Percentiles rank a stretch among this genome's conserved stretches.
Evolutionary conservation across 2,329 filamentous ascomycete genomes (phyloP).

Genomic region (Fusarium ramigenum): DNA sequence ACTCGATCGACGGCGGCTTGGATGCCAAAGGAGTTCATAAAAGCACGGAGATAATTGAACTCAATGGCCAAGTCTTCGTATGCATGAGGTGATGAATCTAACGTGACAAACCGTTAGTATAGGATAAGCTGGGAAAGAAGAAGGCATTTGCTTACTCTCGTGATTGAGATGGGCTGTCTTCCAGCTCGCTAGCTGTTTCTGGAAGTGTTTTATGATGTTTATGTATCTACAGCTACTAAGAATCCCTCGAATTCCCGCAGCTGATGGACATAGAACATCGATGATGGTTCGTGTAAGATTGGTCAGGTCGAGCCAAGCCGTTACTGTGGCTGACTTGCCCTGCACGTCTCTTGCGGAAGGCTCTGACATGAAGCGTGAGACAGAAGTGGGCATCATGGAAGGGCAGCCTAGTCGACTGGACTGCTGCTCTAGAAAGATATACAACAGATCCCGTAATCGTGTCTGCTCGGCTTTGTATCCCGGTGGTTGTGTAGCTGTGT

Average conservation of each 20-base stretch:
- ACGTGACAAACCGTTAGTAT: fast-evolving
- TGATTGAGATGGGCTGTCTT: conserved; percentile 1
- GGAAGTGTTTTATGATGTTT: conserved; percentile 27
- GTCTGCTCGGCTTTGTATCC: neutral
- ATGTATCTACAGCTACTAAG: conserved; percentile 6
- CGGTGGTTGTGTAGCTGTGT: neutral
- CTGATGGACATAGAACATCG: conserved; percentile 54
- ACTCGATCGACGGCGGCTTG: conserved; percentile 62
- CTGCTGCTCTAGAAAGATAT: conserved; percentile 26
- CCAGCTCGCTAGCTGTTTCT: conserved; percentile 18
- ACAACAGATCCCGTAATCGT: conserved; percentile 7
- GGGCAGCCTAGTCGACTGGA: conserved; percentile 19
- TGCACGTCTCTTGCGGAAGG: neutral
- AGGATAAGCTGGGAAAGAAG: fast-evolving
- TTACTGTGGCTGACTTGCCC: neutral
- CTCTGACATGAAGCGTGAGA: neutral
- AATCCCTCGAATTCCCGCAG: neutral
- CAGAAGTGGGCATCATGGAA: conserved; percentile 8
- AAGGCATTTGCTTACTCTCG: neutral
- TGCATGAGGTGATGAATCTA: neutral
- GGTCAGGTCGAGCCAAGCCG: conserved; percentile 20
- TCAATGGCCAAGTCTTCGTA: conserved; percentile 49
- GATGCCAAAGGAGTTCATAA: conserved; percentile 60
- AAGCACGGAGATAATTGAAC: conserved; percentile 55
- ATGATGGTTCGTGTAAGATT: conserved; percentile 17